These are phyloP conservation scores for Trichoderma erinaceum DNA, from an alignment of 495 filamentous ascomycete species.

Conservation along the genomic window DNA sequence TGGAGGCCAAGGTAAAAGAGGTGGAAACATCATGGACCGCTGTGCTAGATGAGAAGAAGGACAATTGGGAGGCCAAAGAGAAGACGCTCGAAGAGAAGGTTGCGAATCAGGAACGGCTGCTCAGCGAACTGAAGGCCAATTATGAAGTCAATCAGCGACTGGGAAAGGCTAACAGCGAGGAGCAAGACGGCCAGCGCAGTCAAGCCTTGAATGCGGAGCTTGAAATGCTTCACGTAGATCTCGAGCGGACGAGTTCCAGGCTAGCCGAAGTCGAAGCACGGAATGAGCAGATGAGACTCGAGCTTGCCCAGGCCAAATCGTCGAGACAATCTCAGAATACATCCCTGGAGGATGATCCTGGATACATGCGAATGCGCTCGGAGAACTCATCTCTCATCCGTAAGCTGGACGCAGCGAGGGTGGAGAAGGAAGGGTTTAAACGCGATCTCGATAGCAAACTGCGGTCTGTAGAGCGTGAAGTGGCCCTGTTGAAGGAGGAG, in stretches of 20 bases:
- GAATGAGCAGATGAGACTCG: constrained; percentile 87
- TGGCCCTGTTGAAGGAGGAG: constrained; percentile 57
- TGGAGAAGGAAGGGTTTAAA: constrained; percentile 75
- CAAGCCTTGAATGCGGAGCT: constrained; percentile 81
- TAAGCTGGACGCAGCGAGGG: constrained; percentile 73
- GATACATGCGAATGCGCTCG: constrained; percentile 75
- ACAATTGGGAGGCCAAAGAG: constrained; percentile 96
- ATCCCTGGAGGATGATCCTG: constrained; percentile 76
- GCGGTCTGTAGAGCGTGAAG: constrained; percentile 66
- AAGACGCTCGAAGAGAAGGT: constrained; percentile 85
- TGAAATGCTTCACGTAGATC: constrained; percentile 83
- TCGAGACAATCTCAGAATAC: constrained; percentile 55
- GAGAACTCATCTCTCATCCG: constrained; percentile 88
- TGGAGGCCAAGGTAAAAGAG: constrained; percentile 74
- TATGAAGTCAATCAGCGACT: constrained; percentile 94
- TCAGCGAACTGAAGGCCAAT: constrained; percentile 93
- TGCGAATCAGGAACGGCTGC: constrained; percentile 83
- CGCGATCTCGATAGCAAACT: constrained; percentile 66
- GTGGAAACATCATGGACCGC: constrained; percentile 86
- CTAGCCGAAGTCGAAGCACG: constrained; percentile 88
- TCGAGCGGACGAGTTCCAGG: constrained; percentile 81
- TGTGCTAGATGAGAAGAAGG: constrained; percentile 88
- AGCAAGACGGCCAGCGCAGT: constrained; percentile 42
- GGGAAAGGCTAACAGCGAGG: constrained; percentile 61
- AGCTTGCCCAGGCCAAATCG: constrained; percentile 82